Base-by-base conservation (phyloP, 2,329 filamentous ascomycete species). In the Curvularia lunata region DNA sequence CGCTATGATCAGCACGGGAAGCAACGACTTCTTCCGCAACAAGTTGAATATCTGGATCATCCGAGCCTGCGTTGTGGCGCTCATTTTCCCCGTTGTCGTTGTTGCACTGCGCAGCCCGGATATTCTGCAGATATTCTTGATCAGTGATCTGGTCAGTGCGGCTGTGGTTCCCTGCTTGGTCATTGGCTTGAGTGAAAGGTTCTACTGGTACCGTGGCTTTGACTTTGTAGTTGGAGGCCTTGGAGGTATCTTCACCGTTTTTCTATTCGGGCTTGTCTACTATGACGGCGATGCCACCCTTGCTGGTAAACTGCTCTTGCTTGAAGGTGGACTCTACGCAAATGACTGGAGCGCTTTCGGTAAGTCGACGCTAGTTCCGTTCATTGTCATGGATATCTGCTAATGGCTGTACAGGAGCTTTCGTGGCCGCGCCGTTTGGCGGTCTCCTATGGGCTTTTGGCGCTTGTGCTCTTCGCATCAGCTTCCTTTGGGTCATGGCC, bases 21-120 rank as follows among this genome's bases (percentile, higher is more conserved):
- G 89, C 64, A 94, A 94, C 79, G 91, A 95, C 72, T 78, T 95
- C 13, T 94, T 94, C 83, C 87, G 91, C 68, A 95, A 95, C 82
- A 86, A 84, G 58, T 85, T 95, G 54, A 88, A 87, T 69, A 85
- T 93, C 63, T 91, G 90, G 86, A 85, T 82, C 75, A 89, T 94
- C 65, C 88, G 91, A 46, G 82, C 71, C 18, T 82, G 82, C 40
- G 90, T 95, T 25, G 85, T 94, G 1, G 72, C 90, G 16, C 69
- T 93, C 75, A 92, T 92, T 70, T 79, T 92, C 61, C 91, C 91
- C 2, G 85, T 88, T 50, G 84, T 93, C 12, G 85, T 91, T 25
- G 83, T 94, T 46, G 91, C 91, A 10, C 82, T 94, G 54, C 88
- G 88, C 71, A 87, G 87, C 7, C 89, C 90, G 1, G 88, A 85